Base-by-base conservation (phyloP, 345 rosid genomes). In the Pistacia atlantica region DNA sequence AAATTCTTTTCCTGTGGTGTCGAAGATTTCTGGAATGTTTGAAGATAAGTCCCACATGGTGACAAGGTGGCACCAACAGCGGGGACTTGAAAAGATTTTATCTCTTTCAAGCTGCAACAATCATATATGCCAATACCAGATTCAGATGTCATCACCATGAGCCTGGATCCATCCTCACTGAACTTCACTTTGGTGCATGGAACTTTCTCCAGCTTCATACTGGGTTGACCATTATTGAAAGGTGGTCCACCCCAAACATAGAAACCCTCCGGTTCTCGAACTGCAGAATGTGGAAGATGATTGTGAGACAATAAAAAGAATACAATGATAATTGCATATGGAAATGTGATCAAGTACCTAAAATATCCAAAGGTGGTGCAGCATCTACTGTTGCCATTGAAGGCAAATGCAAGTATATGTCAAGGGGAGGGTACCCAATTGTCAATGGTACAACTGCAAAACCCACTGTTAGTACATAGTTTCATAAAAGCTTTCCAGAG, bases 211-310 rank as follows among this genome's bases (percentile, higher is more conserved):
- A 89, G 85, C 85, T 90, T 92, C 37, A 81, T 45, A 54, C 81
- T 80, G 2, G 98, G 99, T 52, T 90, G 88, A 74, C 81, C 81
- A 48, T 87, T 86, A 67, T 54, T 71, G 38, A 93, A 92, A 8
- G 99, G 98, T 68, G 97, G 99, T 8, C 97, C 99, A 76, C 83
- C 86, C 99, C 97, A 95, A 48, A 95, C 77, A 72, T 76, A 80
- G 62, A 86, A 93, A 14, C 96, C 90, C 11, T 90, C 96, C 3
- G 96, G 91, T 75, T 89, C 97, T 73, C 95, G 83, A 82, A 93
- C 97, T 95, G 56, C 28, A 79, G 16, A 66, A 0, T 35, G 8
- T 37, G 31, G 17, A 67, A 38, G 46, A 11, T 14, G 52, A 17
- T 61, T 2, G 33, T 14, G 38, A 20, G 61, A 77, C 8, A 11